phyloP scores from a whole-genome alignment of 2,329 filamentous ascomycete genomes.

The Nemania sp. region DNA sequence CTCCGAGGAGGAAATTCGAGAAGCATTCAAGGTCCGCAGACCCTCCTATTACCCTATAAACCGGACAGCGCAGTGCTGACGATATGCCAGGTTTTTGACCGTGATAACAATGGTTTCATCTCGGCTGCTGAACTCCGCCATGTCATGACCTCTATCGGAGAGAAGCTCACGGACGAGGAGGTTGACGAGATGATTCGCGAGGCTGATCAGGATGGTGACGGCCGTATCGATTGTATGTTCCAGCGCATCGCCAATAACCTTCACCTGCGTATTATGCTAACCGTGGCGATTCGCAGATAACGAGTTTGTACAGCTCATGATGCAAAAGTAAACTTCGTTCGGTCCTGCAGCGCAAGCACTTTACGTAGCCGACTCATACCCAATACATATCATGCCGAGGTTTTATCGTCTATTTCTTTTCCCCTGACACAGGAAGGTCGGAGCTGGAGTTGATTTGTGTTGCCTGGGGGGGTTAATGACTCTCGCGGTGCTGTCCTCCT shows the following conservation, averaged over 20 bases:
- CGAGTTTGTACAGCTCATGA: constrained; percentile 94
- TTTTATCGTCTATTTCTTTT: constrained; percentile 43
- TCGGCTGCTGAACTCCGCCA: constrained; percentile 88
- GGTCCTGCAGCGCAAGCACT: constrained; percentile 40
- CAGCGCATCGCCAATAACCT: neutral
- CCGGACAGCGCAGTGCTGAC: constrained; percentile 40
- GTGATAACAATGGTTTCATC: constrained; percentile 93
- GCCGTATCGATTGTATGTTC: constrained; percentile 84
- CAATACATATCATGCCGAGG: constrained; percentile 44
- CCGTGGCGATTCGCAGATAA: constrained; percentile 72
- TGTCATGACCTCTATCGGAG: constrained; percentile 91
- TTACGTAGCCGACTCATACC: constrained; percentile 46
- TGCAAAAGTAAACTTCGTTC: constrained; percentile 80
- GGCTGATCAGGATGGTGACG: constrained; percentile 89
- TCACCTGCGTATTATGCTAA: constrained; percentile 40
- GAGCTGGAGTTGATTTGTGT: constrained; percentile 31
- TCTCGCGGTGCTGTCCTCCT: constrained; percentile 22
- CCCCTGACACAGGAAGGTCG: constrained; percentile 23
- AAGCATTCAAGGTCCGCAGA: constrained; percentile 80
- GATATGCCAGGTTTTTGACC: constrained; percentile 76
- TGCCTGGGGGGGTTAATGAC: constrained; percentile 26
- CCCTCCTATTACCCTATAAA: neutral
- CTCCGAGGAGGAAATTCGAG: constrained; percentile 89
- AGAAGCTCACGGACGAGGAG: constrained; percentile 91
- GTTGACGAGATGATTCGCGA: constrained; percentile 95